A percentile compares a stretch with the other conserved stretches of the same genome.
phyloP scores from a whole-genome alignment of 2,329 filamentous ascomycete species.

The Fusarium pininemorale region DNA sequence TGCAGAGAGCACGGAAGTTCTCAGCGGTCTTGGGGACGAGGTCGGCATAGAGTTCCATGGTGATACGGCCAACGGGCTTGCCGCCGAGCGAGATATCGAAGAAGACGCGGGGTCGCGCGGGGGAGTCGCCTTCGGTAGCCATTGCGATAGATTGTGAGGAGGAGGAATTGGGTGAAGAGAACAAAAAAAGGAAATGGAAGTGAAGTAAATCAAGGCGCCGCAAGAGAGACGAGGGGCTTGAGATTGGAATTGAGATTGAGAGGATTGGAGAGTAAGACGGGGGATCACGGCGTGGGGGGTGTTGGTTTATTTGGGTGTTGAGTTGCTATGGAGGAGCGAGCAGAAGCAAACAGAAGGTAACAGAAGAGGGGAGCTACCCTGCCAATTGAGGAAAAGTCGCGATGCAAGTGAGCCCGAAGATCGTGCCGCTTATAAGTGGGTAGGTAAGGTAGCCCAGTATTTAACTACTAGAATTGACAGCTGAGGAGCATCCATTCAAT shows the following conservation, averaged over 20 bases:
- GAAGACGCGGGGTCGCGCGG: slow-evolving; percentile 81
- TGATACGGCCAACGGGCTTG: slow-evolving; percentile 77
- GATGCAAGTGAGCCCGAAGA: slow-evolving; percentile 36
- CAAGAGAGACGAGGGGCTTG: background rate
- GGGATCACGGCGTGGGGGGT: slow-evolving; percentile 14
- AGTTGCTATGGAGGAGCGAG: background rate
- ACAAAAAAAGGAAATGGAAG: background rate
- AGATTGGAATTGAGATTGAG: background rate
- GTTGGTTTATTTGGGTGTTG: background rate
- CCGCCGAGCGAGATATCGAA: slow-evolving; percentile 90
- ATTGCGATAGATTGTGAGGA: slow-evolving; percentile 43
- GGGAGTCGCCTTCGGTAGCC: slow-evolving; percentile 52
- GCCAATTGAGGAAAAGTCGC: slow-evolving; percentile 35
- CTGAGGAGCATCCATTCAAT: background rate
- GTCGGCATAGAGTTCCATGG: slow-evolving; percentile 81
- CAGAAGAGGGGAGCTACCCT: slow-evolving; percentile 37
- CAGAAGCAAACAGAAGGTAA: slow-evolving; percentile 34
- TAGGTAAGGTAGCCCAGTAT: slow-evolving; percentile 13
- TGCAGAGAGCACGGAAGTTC: slow-evolving; percentile 95
- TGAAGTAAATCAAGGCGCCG: background rate
- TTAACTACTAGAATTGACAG: background rate
- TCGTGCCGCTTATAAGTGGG: slow-evolving; percentile 38
- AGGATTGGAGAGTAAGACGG: slow-evolving; percentile 1
- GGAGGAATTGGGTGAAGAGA: background rate
- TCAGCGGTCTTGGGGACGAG: slow-evolving; percentile 94